Percentiles rank a stretch among this genome's conserved stretches.
These are phyloP conservation scores for Candida pseudoviswanathii DNA, from an alignment of 1,139 yeast species.

Conservation along the genomic window DNA sequence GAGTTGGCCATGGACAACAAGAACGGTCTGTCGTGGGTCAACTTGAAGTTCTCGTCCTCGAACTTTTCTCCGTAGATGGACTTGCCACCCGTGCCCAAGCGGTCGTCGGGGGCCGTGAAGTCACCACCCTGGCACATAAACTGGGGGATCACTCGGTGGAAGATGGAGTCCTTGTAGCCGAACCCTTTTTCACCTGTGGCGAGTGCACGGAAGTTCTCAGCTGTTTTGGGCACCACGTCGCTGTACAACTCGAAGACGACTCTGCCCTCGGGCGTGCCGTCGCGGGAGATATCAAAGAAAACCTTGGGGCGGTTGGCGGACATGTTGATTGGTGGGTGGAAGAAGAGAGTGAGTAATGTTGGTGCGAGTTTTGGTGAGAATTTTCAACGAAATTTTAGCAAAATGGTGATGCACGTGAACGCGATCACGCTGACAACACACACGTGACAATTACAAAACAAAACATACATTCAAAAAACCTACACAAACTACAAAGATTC, in stretches of 20 bases:
- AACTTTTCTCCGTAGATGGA: constrained; percentile 94
- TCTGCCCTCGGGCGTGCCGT: not conserved
- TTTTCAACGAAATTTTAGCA: too few species aligned
- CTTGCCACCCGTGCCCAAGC: constrained; percentile 85
- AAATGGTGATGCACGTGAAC: too few species aligned
- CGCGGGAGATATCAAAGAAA: not conserved
- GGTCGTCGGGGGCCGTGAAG: constrained; percentile 69
- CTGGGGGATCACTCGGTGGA: constrained; percentile 89
- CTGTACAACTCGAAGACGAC: constrained; percentile 64
- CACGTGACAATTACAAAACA: too few species aligned
- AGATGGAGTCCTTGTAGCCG: constrained; percentile 87
- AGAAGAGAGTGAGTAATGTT: too few species aligned
- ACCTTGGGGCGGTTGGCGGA: not conserved
- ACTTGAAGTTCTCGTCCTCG: constrained; percentile 84
- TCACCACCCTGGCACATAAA: constrained; percentile 99
- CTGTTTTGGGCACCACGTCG: constrained; percentile 96
- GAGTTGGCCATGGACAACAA: constrained; percentile 95
- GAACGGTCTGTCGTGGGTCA: constrained; percentile 81
- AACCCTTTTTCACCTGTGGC: constrained; percentile 97
- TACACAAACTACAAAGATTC: too few species aligned
- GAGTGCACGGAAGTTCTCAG: constrained; percentile 97
- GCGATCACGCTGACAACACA: too few species aligned
- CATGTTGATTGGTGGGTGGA: too few species aligned
- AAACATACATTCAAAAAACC: too few species aligned
- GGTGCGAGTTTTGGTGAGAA: too few species aligned